These are phyloP conservation scores for Arabidopsis hybrid DNA, from an alignment of 441 rosid species.

Conservation along the genomic window DNA sequence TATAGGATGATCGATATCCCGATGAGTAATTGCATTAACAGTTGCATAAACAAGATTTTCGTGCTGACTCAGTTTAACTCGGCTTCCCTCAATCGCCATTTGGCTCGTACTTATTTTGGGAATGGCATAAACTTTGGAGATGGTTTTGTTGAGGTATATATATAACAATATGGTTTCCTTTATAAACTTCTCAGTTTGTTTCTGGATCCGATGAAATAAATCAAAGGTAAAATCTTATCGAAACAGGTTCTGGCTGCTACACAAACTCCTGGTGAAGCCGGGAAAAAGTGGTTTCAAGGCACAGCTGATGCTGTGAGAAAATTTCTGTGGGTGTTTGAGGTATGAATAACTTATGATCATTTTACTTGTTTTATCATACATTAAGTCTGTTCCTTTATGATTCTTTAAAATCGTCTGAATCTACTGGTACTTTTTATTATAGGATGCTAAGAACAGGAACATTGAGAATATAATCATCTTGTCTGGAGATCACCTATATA, in stretches of 20 bases:
- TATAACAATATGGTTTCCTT: not conserved
- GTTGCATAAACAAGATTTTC: conserved; percentile 91
- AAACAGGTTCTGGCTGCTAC: conserved; percentile 93
- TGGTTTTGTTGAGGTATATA: conserved; percentile 94
- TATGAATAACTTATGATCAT: conserved; percentile 32
- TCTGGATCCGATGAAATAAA: not conserved
- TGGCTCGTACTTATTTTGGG: conserved; percentile 91
- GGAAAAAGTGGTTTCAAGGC: conserved; percentile 96
- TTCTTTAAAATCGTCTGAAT: conserved; percentile 15
- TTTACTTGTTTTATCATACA: not conserved
- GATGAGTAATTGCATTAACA: conserved; percentile 96
- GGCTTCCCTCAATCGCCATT: conserved; percentile 89
- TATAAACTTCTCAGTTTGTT: not conserved
- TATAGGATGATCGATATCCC: conserved; percentile 93
- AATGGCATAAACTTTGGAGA: conserved; percentile 91
- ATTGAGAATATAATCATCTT: conserved; percentile 78
- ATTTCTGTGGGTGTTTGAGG: conserved; percentile 97
- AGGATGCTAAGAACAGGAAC: conserved; percentile 91
- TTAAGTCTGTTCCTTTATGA: conserved; percentile 4
- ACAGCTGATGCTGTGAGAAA: conserved; percentile 99
- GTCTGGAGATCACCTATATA: conserved; percentile 93
- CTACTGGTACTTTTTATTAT: conserved; percentile 26
- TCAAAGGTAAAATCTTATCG: not conserved
- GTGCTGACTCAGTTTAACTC: conserved; percentile 94
- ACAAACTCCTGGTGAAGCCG: conserved; percentile 93